Evolutionary conservation across 768 basidiomycete species (phyloP).

Genomic region (Amanita molliuscula): DNA sequence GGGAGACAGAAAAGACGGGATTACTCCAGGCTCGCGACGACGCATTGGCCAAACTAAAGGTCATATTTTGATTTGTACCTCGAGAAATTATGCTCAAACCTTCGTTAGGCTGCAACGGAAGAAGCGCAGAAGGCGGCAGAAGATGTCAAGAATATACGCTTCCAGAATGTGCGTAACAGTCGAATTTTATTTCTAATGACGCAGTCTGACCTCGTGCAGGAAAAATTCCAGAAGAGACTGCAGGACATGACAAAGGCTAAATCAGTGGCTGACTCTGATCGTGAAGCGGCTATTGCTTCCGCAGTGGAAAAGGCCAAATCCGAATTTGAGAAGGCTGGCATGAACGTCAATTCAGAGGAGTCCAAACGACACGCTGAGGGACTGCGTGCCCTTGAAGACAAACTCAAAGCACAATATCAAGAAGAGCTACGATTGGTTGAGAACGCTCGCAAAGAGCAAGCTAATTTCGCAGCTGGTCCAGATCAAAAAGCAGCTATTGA

Average conservation of each 20-base stretch:
- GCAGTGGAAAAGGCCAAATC: slow-evolving; percentile 44
- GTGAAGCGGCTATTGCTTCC: slow-evolving; percentile 29
- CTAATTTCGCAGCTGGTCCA: slow-evolving; percentile 15
- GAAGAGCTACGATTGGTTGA: slow-evolving; percentile 38
- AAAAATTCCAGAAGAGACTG: slow-evolving; percentile 50
- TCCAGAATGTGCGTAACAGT: slow-evolving; percentile 26
- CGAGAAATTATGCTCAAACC: neutral
- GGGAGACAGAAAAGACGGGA: slow-evolving; percentile 53
- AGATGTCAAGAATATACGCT: slow-evolving; percentile 32
- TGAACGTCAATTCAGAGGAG: slow-evolving; percentile 21
- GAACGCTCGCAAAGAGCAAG: slow-evolving; percentile 24
- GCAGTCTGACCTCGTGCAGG: slow-evolving; percentile 25
- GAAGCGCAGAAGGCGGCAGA: slow-evolving; percentile 32
- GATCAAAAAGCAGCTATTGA: slow-evolving; percentile 29
- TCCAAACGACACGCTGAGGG: slow-evolving; percentile 49
- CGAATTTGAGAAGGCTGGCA: slow-evolving; percentile 24
- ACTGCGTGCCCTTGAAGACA: slow-evolving; percentile 42
- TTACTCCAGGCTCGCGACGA: slow-evolving; percentile 50
- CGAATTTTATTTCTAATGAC: neutral
- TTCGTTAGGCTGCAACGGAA: slow-evolving; percentile 26
- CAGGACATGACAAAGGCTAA: slow-evolving; percentile 41
- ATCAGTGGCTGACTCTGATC: slow-evolving; percentile 31
- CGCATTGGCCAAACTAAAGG: slow-evolving; percentile 50
- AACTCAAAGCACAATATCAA: slow-evolving; percentile 41
- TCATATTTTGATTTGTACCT: slow-evolving; percentile 12